These are phyloP conservation scores for Coniophora puteana DNA, from an alignment of 1,284 basidiomycete species.

Conservation along the genomic window DNA sequence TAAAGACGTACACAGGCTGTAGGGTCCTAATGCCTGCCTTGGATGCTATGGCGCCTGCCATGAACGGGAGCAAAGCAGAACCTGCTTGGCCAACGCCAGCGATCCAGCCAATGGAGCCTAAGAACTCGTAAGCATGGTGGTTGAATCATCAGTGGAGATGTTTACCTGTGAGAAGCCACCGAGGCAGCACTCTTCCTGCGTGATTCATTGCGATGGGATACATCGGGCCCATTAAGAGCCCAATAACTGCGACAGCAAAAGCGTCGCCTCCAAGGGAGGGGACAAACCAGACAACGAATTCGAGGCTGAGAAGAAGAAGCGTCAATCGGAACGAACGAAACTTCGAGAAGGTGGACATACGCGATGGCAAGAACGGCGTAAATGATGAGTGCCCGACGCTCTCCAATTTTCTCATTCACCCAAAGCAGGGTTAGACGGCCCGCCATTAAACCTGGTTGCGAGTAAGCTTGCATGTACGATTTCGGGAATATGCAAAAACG, in stretches of 20 bases:
- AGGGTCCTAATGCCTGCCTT: conserved; percentile 45
- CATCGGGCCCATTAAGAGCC: conserved; percentile 49
- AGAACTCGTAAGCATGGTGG: neutral
- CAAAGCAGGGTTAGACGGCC: conserved; percentile 26
- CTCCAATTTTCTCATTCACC: conserved; percentile 27
- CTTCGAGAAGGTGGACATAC: conserved; percentile 22
- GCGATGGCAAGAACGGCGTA: conserved; percentile 32
- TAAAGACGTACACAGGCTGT: conserved; percentile 49
- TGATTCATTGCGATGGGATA: conserved; percentile 55
- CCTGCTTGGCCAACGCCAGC: conserved; percentile 50
- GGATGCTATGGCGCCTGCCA: conserved; percentile 50
- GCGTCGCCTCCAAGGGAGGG: conserved; percentile 50
- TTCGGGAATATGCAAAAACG: neutral
- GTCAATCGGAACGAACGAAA: neutral
- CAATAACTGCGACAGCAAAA: conserved; percentile 50
- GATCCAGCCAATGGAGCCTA: conserved; percentile 50
- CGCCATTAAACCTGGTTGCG: conserved; percentile 20
- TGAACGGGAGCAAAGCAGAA: conserved; percentile 50
- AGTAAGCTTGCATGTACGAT: no score
- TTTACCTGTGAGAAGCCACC: conserved; percentile 46
- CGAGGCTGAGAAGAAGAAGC: conserved; percentile 30
- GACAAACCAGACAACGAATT: conserved; percentile 57
- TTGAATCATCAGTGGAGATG: neutral
- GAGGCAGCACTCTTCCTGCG: conserved; percentile 42
- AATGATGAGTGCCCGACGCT: conserved; percentile 25